Conservation (phyloP, 768 basidiomycete genomes). For the Leccinellum luteum region DNA sequence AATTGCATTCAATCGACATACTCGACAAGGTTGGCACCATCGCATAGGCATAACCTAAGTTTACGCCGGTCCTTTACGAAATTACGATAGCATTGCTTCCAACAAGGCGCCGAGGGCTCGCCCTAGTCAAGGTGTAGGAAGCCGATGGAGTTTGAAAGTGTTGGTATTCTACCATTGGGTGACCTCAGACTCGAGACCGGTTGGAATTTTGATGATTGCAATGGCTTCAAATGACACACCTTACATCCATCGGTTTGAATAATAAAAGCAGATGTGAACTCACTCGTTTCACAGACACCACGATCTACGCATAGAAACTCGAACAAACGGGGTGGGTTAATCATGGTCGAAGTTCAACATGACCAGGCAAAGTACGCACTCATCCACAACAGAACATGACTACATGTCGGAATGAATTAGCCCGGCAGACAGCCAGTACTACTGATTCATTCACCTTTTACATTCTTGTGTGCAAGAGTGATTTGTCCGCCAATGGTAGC, state of each 20-base stretch:
- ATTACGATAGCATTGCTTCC: conserved; percentile 90
- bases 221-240: conserved; percentile 99
- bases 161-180: conserved; percentile 61
- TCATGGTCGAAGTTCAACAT: not conserved
- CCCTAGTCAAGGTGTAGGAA: conserved; percentile 94
- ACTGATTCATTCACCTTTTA: conserved; percentile 65
- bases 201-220: conserved; percentile 97
- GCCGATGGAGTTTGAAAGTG: conserved; percentile 96
- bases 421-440: conserved; percentile 1
- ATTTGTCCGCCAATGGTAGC: conserved; percentile 42
- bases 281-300: conserved; percentile 99
- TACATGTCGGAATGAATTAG: conserved; percentile 26
- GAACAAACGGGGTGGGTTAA: not conserved
- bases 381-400: too few species aligned
- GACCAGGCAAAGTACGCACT: conserved; percentile 8
- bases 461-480: conserved; percentile 78
- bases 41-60: conserved; percentile 92
- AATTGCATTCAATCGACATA: not conserved
- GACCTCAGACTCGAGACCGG: conserved; percentile 45
- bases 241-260: conserved; percentile 30
- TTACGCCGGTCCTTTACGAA: conserved; percentile 98
- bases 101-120: conserved; percentile 93
- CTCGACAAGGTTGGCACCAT: conserved; percentile 37
- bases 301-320: conserved; percentile 99
- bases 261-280: conserved; percentile 27